Evolutionary conservation across 768 basidiomycete species (phyloP).

Genomic region (Pleurotus ostreatus): DNA sequence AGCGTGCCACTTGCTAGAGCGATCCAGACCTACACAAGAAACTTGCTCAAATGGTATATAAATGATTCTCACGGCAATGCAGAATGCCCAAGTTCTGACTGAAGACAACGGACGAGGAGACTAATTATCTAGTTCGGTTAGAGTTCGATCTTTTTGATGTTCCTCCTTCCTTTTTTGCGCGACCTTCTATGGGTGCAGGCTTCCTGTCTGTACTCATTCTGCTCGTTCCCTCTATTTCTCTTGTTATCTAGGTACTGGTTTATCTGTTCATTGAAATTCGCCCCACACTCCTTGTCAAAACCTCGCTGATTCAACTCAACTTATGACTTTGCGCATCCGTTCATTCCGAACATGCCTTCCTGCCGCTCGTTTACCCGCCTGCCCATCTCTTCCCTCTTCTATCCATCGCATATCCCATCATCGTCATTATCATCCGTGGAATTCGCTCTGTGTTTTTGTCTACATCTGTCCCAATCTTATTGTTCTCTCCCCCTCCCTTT

Average conservation of each 20-base stretch:
- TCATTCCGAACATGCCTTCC: neutral
- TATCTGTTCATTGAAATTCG: too few species aligned
- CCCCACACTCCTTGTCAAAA: too few species aligned
- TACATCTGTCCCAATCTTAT: neutral
- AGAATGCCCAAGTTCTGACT: neutral
- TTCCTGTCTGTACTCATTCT: neutral
- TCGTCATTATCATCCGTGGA: neutral
- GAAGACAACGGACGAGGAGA: neutral
- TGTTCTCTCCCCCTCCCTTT: neutral
- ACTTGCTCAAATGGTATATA: neutral
- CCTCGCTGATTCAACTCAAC: too few species aligned
- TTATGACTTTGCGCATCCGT: neutral
- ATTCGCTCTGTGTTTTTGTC: neutral
- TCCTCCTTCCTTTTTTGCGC: neutral
- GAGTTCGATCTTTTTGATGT: constrained; percentile 6
- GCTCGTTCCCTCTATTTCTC: too few species aligned
- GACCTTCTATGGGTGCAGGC: neutral
- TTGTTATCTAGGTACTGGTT: too few species aligned
- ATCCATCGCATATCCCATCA: neutral
- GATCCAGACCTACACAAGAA: neutral
- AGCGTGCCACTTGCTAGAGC: neutral
- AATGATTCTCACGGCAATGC: too few species aligned
- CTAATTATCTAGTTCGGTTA: constrained; percentile 3
- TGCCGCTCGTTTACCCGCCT: neutral
- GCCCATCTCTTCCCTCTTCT: neutral